Evolutionary conservation across 2,329 filamentous ascomycete genomes (phyloP).

Genomic region (Xylariaceae sp.): DNA sequence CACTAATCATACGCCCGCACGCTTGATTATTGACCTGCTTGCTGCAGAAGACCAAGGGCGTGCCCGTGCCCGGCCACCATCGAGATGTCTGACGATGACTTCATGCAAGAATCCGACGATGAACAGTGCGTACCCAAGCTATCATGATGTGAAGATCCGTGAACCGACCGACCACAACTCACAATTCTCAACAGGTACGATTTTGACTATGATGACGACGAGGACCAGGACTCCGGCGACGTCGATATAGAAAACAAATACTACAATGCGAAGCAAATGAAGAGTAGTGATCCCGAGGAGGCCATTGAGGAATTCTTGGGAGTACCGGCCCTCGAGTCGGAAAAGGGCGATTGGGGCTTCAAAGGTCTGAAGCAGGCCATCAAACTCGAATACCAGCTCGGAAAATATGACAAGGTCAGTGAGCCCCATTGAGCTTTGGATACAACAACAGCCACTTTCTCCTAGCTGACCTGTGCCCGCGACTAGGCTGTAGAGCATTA

Average conservation of each 20-base stretch:
- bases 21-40: not conserved
- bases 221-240: constrained; percentile 80
- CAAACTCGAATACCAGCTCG: constrained; percentile 91
- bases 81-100: constrained; percentile 81
- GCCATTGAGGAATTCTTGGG: constrained; percentile 90
- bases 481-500: constrained; percentile 82
- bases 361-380: constrained; percentile 97
- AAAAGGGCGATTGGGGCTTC: constrained; percentile 98
- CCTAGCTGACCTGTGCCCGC: constrained; percentile 22
- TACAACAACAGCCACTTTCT: not conserved
- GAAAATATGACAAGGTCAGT: constrained; percentile 71
- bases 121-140: constrained; percentile 56
- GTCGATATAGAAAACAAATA: constrained; percentile 99
- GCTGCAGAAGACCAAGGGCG: not conserved
- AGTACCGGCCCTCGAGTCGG: constrained; percentile 73
- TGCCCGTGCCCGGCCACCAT: not conserved
- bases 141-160: too few species aligned
- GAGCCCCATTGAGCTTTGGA: constrained; percentile 5
- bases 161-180: not conserved
- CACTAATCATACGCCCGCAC: not conserved
- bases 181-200: constrained; percentile 59
- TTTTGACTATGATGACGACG: constrained; percentile 93
- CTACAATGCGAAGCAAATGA: constrained; percentile 98
- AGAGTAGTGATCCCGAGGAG: constrained; percentile 76
- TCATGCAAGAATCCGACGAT: constrained; percentile 87